Evolutionary conservation across 2,329 filamentous ascomycete genomes (phyloP).

Genomic region (Neobulgaria alba): DNA sequence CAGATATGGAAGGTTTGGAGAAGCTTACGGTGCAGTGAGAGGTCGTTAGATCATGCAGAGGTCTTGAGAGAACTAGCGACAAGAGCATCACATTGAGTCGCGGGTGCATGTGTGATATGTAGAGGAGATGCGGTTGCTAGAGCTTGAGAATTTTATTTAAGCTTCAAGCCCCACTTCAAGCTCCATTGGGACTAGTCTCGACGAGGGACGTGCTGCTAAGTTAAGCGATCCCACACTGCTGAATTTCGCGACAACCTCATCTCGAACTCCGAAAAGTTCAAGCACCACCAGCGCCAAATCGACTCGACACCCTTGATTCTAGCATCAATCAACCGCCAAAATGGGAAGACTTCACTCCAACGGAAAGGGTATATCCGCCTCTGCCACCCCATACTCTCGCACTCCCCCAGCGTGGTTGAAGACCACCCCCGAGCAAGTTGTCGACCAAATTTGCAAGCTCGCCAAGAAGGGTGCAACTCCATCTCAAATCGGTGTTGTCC

Average conservation of each 20-base stretch:
- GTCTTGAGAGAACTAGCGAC: not conserved
- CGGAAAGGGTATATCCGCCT: constrained; percentile 97
- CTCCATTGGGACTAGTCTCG: too few species aligned
- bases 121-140: too few species aligned
- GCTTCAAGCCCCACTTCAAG: too few species aligned
- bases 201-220: not conserved
- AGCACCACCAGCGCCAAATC: constrained; percentile 5
- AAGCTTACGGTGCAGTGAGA: not conserved
- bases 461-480: constrained; percentile 98
- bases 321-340: constrained; percentile 34
- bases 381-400: constrained; percentile 94
- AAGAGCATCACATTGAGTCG: too few species aligned
- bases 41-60: not conserved
- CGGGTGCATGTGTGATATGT: too few species aligned
- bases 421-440: constrained; percentile 96
- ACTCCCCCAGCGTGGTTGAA: constrained; percentile 91
- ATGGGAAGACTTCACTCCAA: constrained; percentile 99
- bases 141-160: too few species aligned
- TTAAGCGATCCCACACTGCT: constrained; percentile 9
- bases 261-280: constrained; percentile 3
- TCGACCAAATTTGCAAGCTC: constrained; percentile 98
- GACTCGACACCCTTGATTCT: constrained; percentile 20
- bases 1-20: not conserved
- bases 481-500: constrained; percentile 97
- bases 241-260: constrained; percentile 10